Percentiles rank a stretch among this genome's conserved stretches.
phyloP scores from a whole-genome alignment of 140 eudicot species.

The Cichorium intybus region DNA sequence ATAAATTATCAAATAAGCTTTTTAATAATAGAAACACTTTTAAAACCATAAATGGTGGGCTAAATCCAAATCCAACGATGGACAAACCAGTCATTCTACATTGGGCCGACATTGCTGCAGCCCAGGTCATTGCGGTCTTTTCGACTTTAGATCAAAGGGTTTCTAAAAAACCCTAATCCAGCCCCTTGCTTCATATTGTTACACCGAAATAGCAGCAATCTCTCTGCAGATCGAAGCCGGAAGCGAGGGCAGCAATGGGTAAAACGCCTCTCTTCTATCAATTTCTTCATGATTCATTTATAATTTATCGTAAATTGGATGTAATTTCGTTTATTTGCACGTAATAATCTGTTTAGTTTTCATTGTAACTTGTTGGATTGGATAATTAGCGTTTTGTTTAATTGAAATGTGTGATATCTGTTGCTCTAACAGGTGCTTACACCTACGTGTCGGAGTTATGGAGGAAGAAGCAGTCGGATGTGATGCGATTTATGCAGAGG shows the following conservation, averaged over 20 bases:
- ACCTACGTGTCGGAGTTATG: conserved; percentile 60
- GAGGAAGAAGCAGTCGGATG: conserved; percentile 86
- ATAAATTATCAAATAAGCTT: too few relatives aligned
- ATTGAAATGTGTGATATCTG: conserved; percentile 4
- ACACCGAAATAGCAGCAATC: conserved; percentile 15
- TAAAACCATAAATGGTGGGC: neutral
- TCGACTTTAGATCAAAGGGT: neutral
- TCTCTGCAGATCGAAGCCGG: conserved; percentile 26
- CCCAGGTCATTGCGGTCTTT: neutral
- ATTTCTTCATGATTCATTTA: neutral
- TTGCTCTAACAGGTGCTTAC: conserved; percentile 38
- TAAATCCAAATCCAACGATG: neutral
- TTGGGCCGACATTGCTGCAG: neutral
- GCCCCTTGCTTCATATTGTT: conserved; percentile 1
- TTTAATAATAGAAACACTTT: too few relatives aligned
- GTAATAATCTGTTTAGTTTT: neutral
- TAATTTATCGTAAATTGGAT: neutral
- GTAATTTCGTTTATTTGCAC: neutral
- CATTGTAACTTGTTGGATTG: neutral
- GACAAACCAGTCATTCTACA: neutral
- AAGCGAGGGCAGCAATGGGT: conserved; percentile 27
- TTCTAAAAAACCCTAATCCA: conserved; percentile 24
- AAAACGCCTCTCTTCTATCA: conserved; percentile 1
- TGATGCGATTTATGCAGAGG: conserved; percentile 70
- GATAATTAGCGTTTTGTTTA: neutral